Evolutionary conservation across 2,329 filamentous ascomycete species (phyloP), one percentile per base, ranked within the genome.

Genomic region (Tolypocladium ophioglossoides): DNA sequence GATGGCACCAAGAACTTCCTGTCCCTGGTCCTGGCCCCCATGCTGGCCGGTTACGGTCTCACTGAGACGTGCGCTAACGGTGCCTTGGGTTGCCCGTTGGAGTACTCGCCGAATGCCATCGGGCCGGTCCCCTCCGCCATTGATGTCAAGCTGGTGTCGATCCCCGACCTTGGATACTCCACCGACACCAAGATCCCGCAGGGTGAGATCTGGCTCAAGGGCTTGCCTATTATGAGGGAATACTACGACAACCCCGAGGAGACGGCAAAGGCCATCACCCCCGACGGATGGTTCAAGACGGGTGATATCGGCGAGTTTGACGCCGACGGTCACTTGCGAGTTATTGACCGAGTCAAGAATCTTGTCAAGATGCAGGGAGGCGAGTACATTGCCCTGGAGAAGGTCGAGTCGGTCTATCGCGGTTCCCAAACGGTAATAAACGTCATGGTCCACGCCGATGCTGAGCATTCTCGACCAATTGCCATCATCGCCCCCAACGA

Each of bases 341-440:
- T 97, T 68, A 91, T 97, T 66, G 92, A 97, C 71, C 89, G 92
- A 62, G 91, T 96, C 83, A 97, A 97, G 85, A 97, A 97, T 73
- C 77, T 97, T 54, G 89, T 97, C 71, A 97, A 97, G 84, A 91
- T 94, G 59, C 82, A 89, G 60, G 91, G 91, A 57, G 92, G 92
- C 62, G 92, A 97, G 77, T 97, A 97, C 72, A 95, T 97, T 69
- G 94, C 92, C 24, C 81, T 99, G 4, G 92, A 97, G 76, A 96
- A 91, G 77, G 84, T 97, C 56, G 92, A 97, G 74, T 87, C 91
- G 3, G 79, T 95, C 53, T 97, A 96, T 75, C 86, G 91, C 58
- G 85, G 89, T 48, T 82, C 81, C 11, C 79, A 83, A n/a, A 81
- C 87, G 11, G 89, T 96, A 22, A 81, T 82, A 56, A 95, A 95